Evolutionary conservation across 2,329 filamentous ascomycete genomes (phyloP).

Genomic region (Amphichorda felina): DNA sequence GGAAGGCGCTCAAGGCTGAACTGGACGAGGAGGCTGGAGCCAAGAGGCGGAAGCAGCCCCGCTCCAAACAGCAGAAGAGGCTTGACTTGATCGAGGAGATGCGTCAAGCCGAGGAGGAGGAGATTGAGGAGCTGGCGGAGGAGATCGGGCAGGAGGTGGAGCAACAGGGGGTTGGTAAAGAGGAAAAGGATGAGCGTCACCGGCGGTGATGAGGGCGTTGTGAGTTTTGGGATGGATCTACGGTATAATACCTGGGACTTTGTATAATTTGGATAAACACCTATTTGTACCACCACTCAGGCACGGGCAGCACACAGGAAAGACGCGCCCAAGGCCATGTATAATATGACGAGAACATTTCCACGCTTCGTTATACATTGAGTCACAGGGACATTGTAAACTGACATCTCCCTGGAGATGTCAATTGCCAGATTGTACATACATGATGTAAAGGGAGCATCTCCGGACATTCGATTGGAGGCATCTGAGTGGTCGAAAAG

Average conservation of each 20-base stretch:
- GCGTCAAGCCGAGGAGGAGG: constrained; percentile 19
- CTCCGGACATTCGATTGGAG: constrained; percentile 3
- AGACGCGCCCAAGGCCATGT: no score
- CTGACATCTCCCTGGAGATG: neutral
- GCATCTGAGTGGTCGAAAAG: no score
- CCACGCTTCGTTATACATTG: no score
- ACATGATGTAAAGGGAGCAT: neutral
- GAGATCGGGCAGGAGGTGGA: constrained; percentile 18
- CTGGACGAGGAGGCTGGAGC: constrained; percentile 14
- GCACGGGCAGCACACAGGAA: no score
- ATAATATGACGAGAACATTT: neutral
- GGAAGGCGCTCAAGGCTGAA: constrained; percentile 17
- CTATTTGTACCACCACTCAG: no score
- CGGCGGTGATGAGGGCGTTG: neutral
- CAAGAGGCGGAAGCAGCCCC: neutral
- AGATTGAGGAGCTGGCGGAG: constrained; percentile 15
- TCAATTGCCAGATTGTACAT: neutral
- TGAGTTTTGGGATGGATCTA: no score
- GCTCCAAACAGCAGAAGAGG: constrained; percentile 9
- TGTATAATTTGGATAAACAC: no score
- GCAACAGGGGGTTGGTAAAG: constrained; percentile 6
- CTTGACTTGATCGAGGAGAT: constrained; percentile 28
- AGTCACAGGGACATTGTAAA: no score
- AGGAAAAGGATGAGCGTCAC: neutral
- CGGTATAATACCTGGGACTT: no score